phyloP scores from a whole-genome alignment of 2,329 filamentous ascomycete genomes.

The Aspergillus spinulosporus region DNA sequence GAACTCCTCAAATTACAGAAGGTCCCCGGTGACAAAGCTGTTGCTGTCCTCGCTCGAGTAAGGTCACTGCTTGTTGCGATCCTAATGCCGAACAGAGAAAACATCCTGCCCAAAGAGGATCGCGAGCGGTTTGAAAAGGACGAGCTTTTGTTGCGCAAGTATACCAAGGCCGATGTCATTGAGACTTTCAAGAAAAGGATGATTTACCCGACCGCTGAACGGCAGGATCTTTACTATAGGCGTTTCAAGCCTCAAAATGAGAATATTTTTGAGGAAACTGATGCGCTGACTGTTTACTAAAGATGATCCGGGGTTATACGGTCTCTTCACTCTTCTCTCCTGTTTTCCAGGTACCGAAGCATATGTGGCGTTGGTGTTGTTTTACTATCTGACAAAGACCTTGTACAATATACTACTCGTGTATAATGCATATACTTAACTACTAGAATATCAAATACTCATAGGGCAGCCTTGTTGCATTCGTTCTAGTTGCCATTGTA shows the following conservation, averaged over 20 bases:
- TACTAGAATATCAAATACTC: neutral
- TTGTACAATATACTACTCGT: neutral
- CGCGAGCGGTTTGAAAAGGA: conserved; percentile 26
- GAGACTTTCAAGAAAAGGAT: conserved; percentile 15
- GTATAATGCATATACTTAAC: neutral
- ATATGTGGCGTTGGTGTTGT: conserved; percentile 22
- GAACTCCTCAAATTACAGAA: neutral
- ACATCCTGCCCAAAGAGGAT: conserved; percentile 27
- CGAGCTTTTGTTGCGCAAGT: conserved; percentile 32
- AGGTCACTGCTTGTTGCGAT: conserved; percentile 39
- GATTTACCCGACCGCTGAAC: conserved; percentile 11
- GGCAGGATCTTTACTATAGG: neutral
- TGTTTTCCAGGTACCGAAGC: conserved; percentile 10
- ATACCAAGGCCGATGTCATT: conserved; percentile 28
- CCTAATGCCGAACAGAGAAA: conserved; percentile 27
- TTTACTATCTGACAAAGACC: neutral
- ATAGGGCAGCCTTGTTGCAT: too few species aligned
- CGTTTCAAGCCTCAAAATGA: neutral
- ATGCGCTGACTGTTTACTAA: neutral
- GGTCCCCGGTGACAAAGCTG: conserved; percentile 20
- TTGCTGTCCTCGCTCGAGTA: conserved; percentile 29
- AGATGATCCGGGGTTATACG: neutral
- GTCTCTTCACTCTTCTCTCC: neutral
- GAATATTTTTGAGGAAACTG: neutral
- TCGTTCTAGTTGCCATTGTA: too few species aligned